Evolutionary conservation across 768 basidiomycete genomes (phyloP).

Genomic region (Leccinum longicurvipes): DNA sequence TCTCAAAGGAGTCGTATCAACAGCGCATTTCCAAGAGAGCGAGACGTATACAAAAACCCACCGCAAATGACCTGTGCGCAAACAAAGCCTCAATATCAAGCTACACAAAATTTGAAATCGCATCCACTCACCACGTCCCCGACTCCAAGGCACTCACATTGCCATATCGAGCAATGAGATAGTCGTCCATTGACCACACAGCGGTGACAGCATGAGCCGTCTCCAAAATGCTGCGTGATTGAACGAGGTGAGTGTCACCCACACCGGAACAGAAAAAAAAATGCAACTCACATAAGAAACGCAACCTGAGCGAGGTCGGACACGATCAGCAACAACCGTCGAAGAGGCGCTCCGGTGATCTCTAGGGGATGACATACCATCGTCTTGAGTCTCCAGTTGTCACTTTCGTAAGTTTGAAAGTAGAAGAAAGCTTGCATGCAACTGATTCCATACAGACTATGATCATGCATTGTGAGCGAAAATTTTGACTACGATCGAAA

Average conservation of each 20-base stretch:
- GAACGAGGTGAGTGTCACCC: neutral
- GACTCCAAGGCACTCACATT: neutral
- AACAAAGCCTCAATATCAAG: too few species aligned
- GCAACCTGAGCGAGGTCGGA: slow-evolving; percentile 14
- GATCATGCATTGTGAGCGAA: neutral
- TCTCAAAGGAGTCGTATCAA: too few species aligned
- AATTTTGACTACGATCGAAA: neutral
- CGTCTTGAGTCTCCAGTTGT: slow-evolving; percentile 17
- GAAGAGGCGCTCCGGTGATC: neutral
- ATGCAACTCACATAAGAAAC: slow-evolving; percentile 12
- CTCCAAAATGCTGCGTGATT: slow-evolving; percentile 15
- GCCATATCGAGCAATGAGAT: slow-evolving; percentile 19
- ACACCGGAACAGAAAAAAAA: neutral
- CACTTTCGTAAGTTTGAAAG: slow-evolving; percentile 22
- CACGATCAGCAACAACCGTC: neutral
- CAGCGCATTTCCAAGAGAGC: too few species aligned
- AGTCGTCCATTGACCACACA: slow-evolving; percentile 24
- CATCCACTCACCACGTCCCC: too few species aligned
- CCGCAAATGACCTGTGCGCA: too few species aligned
- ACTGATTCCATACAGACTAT: slow-evolving; percentile 27
- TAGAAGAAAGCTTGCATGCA: slow-evolving; percentile 29
- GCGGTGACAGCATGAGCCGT: slow-evolving; percentile 20
- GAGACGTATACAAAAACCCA: too few species aligned
- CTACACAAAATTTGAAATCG: too few species aligned
- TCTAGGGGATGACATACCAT: slow-evolving; percentile 12